Conservation (phyloP, 352 stramenopile species). For the Peronospora belbahrii region DNA sequence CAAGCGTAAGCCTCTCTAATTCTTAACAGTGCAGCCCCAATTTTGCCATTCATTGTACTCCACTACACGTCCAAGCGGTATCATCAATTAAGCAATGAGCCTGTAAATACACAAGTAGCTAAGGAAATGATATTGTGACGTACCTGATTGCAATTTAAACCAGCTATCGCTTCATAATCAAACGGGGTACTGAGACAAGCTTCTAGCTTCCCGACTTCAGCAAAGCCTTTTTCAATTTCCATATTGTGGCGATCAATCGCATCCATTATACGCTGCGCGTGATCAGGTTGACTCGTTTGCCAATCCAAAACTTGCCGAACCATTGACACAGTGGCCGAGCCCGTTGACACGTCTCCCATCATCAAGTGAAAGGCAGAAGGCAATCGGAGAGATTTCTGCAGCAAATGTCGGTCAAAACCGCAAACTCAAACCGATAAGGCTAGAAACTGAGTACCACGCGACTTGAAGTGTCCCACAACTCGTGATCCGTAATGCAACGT, state of each 20-base stretch:
- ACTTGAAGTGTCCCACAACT: constrained; percentile 35
- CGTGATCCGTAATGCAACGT: constrained; percentile 29
- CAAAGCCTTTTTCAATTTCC: constrained; percentile 25
- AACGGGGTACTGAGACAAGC: background rate
- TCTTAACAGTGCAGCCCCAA: constrained; percentile 40
- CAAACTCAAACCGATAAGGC: background rate
- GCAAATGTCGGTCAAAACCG: constrained; percentile 3
- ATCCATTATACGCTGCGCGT: constrained; percentile 28
- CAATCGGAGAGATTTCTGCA: constrained; percentile 47
- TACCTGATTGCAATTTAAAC: constrained; percentile 23
- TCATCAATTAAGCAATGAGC: background rate
- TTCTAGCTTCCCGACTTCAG: constrained; percentile 24
- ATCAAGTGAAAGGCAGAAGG: constrained; percentile 82
- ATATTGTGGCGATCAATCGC: constrained; percentile 31
- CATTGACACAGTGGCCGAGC: constrained; percentile 86
- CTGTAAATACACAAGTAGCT: background rate
- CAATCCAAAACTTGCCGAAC: constrained; percentile 60
- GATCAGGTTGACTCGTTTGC: constrained; percentile 29
- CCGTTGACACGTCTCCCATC: constrained; percentile 94
- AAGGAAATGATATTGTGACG: background rate
- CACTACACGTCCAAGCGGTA: constrained; percentile 31
- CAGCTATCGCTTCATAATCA: constrained; percentile 20
- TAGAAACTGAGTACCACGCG: constrained; percentile 31
- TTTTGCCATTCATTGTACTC: constrained; percentile 17
- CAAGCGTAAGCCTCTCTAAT: constrained; percentile 69